Percentiles rank a stretch among this genome's conserved stretches.
Conservation (phyloP, 164 flowering plant genomes). For the Vitis cinerea region DNA sequence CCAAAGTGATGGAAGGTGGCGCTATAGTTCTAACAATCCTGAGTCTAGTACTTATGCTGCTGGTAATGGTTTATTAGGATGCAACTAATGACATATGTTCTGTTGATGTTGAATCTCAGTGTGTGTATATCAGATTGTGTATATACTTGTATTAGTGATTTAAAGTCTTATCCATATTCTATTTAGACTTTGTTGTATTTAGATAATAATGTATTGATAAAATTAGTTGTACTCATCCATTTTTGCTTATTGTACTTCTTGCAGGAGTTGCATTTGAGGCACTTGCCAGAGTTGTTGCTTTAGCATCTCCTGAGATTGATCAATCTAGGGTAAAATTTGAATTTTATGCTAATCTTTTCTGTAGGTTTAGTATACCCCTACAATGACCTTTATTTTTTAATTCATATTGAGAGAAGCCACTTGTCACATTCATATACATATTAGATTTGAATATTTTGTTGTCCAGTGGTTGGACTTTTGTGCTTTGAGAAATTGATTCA, state of each 20-base stretch:
- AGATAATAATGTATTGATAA: too few species aligned
- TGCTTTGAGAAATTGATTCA: too few species aligned
- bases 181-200: too few species aligned
- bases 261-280: constrained; percentile 89
- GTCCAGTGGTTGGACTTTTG: too few species aligned
- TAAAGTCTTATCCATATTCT: not conserved
- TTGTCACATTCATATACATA: too few species aligned
- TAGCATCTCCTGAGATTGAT: constrained; percentile 77
- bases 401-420: too few species aligned
- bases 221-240: not conserved
- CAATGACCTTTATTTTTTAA: too few species aligned
- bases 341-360: not conserved
- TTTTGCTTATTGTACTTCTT: constrained; percentile 10
- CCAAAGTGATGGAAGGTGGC: constrained; percentile 99
- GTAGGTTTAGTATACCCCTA: not conserved
- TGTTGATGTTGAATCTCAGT: not conserved
- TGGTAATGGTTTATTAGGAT: constrained; percentile 41
- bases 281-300: constrained; percentile 76
- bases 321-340: constrained; percentile 60
- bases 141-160: not conserved
- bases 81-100: not conserved
- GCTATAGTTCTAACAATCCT: constrained; percentile 67
- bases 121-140: not conserved
- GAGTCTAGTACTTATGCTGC: constrained; percentile 89
- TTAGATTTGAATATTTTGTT: too few species aligned